These are phyloP conservation scores for Phytophthora litchii DNA, from an alignment of 352 stramenopile species.

Conservation along the genomic window DNA sequence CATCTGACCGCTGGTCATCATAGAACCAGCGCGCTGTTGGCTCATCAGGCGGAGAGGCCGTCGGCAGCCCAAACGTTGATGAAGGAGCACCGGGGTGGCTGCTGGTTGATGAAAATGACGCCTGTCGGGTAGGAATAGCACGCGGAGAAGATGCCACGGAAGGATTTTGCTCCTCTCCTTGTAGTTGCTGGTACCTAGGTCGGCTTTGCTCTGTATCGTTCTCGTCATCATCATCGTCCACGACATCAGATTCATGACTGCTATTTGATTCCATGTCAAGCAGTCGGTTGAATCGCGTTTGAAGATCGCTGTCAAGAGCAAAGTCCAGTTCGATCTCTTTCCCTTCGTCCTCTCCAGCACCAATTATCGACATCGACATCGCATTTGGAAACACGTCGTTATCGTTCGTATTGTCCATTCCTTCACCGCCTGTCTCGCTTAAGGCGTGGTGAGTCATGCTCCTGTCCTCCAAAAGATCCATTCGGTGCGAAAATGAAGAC, in stretches of 20 bases:
- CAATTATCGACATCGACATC: slow-evolving; percentile 86
- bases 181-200: not conserved
- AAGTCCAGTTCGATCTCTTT: slow-evolving; percentile 89
- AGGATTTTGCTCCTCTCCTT: slow-evolving; percentile 5
- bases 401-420: slow-evolving; percentile 10
- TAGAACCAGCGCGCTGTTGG: slow-evolving; percentile 85
- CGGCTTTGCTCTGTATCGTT: slow-evolving; percentile 4
- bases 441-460: slow-evolving; percentile 32
- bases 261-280: slow-evolving; percentile 67
- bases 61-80: slow-evolving; percentile 48
- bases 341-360: slow-evolving; percentile 64
- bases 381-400: slow-evolving; percentile 44
- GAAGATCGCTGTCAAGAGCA: slow-evolving; percentile 69
- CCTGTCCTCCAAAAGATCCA: slow-evolving; percentile 58
- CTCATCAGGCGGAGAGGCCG: slow-evolving; percentile 69
- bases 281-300: slow-evolving; percentile 74
- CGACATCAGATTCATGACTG: slow-evolving; percentile 35
- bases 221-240: slow-evolving; percentile 35
- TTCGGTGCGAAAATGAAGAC: slow-evolving; percentile 68
- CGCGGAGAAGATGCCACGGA: slow-evolving; percentile 51
- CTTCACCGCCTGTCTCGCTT: slow-evolving; percentile 21
- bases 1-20: slow-evolving; percentile 51
- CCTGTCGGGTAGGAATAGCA: slow-evolving; percentile 46
- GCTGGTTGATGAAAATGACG: slow-evolving; percentile 68
- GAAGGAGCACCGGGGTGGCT: slow-evolving; percentile 45